Evolutionary conservation across 2,329 filamentous ascomycete genomes (phyloP), one percentile per base, ranked within the genome.

Genomic region (Hypoxylon sp.): DNA sequence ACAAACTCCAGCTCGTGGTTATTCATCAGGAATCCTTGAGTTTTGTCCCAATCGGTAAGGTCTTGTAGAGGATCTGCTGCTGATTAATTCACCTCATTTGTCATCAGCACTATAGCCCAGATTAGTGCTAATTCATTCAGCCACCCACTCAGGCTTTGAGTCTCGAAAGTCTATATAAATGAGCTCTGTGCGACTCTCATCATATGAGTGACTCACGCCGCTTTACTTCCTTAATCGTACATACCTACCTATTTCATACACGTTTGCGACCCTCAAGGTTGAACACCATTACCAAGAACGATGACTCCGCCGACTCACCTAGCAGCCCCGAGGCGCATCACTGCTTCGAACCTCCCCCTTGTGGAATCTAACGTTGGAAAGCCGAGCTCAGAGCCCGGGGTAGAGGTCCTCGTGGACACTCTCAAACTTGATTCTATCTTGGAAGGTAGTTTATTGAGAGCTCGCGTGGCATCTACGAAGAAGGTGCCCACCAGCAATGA

Each of bases 401-500:
- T 78, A 32, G 71, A 76, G 53, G 72, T 77, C 32, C 63, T 68
- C 17, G 71, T 75, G 34, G 72, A 76, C 45, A 70, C 53, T 17
- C 71, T 76, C 19, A 43, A 68, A 5, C 60, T 67, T 1, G 69
- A 75, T 19, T 53, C 73, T 21, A 65, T 77, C 38, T 23, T 71
- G 2, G 71, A 65, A 28, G 68, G 68, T 4, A 66, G 49, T 4
- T 59, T 75, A 17, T 60, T 50, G 55, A 65, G 74, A 43, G 63
- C 73, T 17, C 63, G 67, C 10, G 68, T 77, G 14, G 74, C 70
- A 25, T 77, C 72, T 13, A 67, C 58, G 65, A 73, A 67, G 55
- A 63, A 65, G 19, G 51, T 75, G 13, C 73, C 75, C 5, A 72
- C 73, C 11, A 72, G 68, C 59, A 76, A 77, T 28, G 74, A 76